A percentile compares a stretch with the other conserved stretches of the same genome.
Evolutionary conservation across 2,329 filamentous ascomycete species (phyloP).

Genomic region (Gnomoniopsis smithogilvyi): DNA sequence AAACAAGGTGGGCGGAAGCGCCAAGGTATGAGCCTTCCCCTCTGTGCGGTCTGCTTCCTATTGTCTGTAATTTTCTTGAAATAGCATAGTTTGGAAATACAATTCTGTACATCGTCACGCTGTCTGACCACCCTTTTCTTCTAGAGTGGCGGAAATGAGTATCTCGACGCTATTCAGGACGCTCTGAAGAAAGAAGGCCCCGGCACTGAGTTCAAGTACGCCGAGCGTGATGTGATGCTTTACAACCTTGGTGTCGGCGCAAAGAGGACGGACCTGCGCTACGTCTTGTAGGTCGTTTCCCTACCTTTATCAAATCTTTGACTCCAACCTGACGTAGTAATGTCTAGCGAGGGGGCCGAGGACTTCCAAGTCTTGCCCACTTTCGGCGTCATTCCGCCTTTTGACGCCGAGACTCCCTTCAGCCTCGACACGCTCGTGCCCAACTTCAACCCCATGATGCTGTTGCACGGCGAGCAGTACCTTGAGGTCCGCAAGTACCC

Average conservation of each 20-base stretch:
- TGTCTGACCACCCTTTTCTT: constrained; percentile 17
- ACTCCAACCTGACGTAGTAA: neutral
- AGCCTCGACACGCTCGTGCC: constrained; percentile 79
- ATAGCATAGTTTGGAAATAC: constrained; percentile 24
- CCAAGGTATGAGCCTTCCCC: constrained; percentile 53
- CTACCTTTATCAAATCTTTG: neutral
- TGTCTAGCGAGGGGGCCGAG: constrained; percentile 68
- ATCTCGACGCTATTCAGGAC: constrained; percentile 71
- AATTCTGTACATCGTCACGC: neutral
- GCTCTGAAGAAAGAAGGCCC: constrained; percentile 68
- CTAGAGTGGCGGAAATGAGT: constrained; percentile 50
- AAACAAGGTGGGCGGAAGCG: constrained; percentile 62
- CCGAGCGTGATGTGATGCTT: constrained; percentile 84
- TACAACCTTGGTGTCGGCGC: constrained; percentile 95
- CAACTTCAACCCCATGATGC: constrained; percentile 98
- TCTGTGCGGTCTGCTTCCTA: constrained; percentile 21
- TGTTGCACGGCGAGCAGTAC: constrained; percentile 97
- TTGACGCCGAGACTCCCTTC: constrained; percentile 79
- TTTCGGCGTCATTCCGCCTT: constrained; percentile 95
- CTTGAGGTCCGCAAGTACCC: constrained; percentile 92
- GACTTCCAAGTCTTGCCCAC: constrained; percentile 92
- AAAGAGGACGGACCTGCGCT: constrained; percentile 81
- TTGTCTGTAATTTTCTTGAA: neutral
- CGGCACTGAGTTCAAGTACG: constrained; percentile 76
- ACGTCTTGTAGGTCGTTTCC: constrained; percentile 62